phyloP scores from a whole-genome alignment of 495 filamentous ascomycete species.

The Neurospora sp. region DNA sequence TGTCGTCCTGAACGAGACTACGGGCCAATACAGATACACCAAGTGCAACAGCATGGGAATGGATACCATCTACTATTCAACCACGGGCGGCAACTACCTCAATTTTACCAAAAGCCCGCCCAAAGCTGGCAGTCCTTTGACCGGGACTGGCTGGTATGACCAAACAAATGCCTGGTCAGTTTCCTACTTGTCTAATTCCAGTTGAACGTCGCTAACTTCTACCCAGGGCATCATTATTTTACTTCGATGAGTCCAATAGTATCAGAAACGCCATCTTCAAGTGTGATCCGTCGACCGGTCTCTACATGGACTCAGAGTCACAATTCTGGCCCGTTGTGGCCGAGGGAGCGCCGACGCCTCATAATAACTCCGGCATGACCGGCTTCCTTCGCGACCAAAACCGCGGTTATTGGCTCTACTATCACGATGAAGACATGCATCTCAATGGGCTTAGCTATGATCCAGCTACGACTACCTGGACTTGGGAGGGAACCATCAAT shows the following conservation, averaged over 20 bases:
- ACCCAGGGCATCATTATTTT: conserved; percentile 23
- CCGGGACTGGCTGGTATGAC: conserved; percentile 23
- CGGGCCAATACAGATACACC: conserved; percentile 25
- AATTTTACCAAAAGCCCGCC: conserved; percentile 5
- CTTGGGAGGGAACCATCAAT: conserved; percentile 14
- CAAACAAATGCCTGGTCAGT: conserved; percentile 13
- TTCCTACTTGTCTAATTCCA: not conserved
- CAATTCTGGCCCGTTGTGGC: conserved; percentile 19
- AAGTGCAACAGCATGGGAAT: conserved; percentile 20
- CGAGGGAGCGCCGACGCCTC: conserved; percentile 5
- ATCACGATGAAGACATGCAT: conserved; percentile 19
- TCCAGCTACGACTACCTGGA: conserved; percentile 8
- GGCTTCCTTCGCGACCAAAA: conserved; percentile 18
- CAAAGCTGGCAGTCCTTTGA: conserved; percentile 24
- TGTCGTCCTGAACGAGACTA: conserved; percentile 24
- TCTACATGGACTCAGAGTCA: conserved; percentile 2
- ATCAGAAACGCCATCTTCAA: conserved; percentile 20
- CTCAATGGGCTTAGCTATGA: conserved; percentile 22
- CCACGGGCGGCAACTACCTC: conserved; percentile 11
- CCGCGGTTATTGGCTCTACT: conserved; percentile 27
- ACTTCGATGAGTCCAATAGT: conserved; percentile 10
- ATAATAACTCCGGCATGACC: conserved; percentile 19
- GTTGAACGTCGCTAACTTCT: not conserved
- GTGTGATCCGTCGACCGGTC: conserved; percentile 24
- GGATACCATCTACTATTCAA: conserved; percentile 16